These are phyloP conservation scores for Gaeumannomyces sp. DNA, from an alignment of 2,329 filamentous ascomycete species.

Conservation along the genomic window DNA sequence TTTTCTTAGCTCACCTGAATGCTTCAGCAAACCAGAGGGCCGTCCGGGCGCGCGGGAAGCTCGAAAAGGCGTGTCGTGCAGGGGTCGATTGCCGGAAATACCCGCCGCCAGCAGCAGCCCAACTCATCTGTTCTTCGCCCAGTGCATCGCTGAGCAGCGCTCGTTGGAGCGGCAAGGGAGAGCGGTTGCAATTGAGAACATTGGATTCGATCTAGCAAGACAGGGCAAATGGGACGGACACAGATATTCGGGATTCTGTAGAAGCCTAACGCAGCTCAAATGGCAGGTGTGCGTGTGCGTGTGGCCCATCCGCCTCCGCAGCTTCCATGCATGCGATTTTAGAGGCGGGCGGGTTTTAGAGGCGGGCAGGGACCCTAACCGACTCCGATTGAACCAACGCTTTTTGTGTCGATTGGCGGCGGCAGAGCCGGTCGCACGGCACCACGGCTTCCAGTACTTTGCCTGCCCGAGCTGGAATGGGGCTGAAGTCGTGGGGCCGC, in stretches of 20 bases:
- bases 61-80: slow-evolving; percentile 5
- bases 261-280: neutral
- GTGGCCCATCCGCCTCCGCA: slow-evolving; percentile 7
- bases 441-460: too few relatives aligned
- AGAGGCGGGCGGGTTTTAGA: neutral
- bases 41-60: slow-evolving; percentile 8
- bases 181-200: neutral
- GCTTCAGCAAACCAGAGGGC: neutral
- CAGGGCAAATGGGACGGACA: neutral
- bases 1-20: slow-evolving; percentile 4
- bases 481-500: neutral
- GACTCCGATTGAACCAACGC: neutral
- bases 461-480: too few relatives aligned
- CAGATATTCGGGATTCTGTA: neutral
- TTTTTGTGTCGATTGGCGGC: too few relatives aligned
- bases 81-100: slow-evolving; percentile 10
- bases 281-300: neutral
- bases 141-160: too few relatives aligned
- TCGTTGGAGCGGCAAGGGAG: neutral
- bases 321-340: slow-evolving; percentile 3
- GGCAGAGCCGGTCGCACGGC: too few relatives aligned
- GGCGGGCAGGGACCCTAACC: slow-evolving; percentile 1
- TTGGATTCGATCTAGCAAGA: neutral
- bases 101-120: slow-evolving; percentile 5
- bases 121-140: neutral